Base-by-base conservation (phyloP, 495 filamentous ascomycete species). In the Mytilinidion resinicola region DNA sequence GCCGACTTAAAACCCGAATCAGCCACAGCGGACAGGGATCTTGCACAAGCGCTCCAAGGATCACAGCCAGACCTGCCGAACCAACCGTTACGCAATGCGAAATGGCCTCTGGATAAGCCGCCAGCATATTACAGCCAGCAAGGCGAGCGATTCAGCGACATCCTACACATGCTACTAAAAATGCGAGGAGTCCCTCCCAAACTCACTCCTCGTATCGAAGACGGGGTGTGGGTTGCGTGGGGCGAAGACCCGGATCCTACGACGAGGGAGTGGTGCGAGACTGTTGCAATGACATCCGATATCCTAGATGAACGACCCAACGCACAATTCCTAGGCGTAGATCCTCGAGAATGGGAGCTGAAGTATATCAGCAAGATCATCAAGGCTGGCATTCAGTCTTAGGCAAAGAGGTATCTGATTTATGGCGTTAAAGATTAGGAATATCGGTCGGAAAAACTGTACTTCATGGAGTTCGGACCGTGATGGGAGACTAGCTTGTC, bases 101-200 rank as follows among this genome's bases (percentile, higher is more conserved):
- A 77, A 69, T 95, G 88, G 88, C 88, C 89, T 1, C 73, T 95
- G 15, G 82, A 87, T 61, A 82, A 82, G 60, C 80, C 81, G 3
- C 86, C 87, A 0, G 74, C 74, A 0, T 78, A 75, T 58, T 90
- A 85, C 61, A 81, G 79, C 9, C 78, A 77, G 62, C 88, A 93
- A 74, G 88, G 86, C 46, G 81, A 87, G 36, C 80, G 80, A 34
- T 84, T 93, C 47, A 80, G 85, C 1, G 80, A 88, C 37, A 81
- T 91, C 41, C 66, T 93, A 20, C 75, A 82, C 56, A 90, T 89
- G 85, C 73, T 95, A 14, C 74, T 91, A 36, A 77, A 78, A 51
- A 90, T 91, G 71, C 83, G 89, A 36, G 53, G 59, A 15, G 63
- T 66, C 17, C 63, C 59, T 7, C 63, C 63, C 4, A 66, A 66